Percentiles rank a stretch among this genome's conserved stretches.
These are phyloP conservation scores for Phylloporus gajari DNA, from an alignment of 1,284 basidiomycete species.

Conservation along the genomic window DNA sequence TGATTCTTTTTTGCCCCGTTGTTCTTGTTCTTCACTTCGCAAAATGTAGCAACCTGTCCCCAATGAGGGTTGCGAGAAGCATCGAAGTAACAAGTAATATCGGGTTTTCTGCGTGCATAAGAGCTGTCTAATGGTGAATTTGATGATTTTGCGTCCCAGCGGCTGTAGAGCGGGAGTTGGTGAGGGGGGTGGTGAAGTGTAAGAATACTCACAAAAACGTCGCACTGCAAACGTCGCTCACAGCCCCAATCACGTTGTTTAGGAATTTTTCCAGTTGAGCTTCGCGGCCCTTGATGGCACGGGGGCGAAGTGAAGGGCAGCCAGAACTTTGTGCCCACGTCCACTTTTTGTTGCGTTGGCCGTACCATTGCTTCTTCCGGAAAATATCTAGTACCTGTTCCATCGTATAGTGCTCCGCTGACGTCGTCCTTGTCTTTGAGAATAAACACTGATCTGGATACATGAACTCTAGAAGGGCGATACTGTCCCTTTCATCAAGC, in stretches of 20 bases:
- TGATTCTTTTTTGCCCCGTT: neutral
- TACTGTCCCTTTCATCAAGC: neutral
- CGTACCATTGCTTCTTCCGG: neutral
- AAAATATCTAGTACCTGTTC: neutral
- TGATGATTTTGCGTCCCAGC: constrained; percentile 2
- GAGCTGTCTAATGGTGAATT: neutral
- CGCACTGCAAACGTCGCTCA: neutral
- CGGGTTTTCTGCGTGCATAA: neutral
- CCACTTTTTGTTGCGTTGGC: too few relatives aligned
- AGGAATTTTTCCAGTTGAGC: neutral
- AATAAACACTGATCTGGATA: neutral
- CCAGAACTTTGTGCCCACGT: neutral
- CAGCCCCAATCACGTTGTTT: neutral
- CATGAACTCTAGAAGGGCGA: neutral
- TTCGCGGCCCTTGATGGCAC: neutral
- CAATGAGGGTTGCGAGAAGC: neutral
- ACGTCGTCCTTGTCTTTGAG: neutral
- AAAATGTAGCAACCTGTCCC: neutral
- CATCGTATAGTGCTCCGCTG: neutral
- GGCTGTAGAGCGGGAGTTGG: neutral
- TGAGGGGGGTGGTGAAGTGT: neutral
- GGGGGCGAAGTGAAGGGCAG: neutral
- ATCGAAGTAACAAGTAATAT: neutral
- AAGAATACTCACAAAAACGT: constrained; percentile 2
- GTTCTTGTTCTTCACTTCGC: neutral